Base-by-base conservation (phyloP, 164 flowering plant genomes). In the Santalum album region DNA sequence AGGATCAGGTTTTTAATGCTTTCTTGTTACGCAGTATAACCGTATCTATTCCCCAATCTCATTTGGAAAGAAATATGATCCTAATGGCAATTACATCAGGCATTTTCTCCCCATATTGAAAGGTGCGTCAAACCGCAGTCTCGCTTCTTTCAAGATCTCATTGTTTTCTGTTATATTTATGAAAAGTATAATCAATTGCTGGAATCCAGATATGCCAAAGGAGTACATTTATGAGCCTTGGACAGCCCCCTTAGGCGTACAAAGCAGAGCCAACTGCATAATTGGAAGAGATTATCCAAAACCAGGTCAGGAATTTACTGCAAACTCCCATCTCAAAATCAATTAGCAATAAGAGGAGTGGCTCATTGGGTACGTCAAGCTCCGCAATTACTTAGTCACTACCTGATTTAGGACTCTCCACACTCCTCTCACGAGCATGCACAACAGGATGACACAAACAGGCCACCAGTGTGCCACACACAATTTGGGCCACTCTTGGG, bases 181-280 rank as follows among this genome's bases (percentile, higher is more conserved):
- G 17, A 26, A 40, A 34, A 47, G 18, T 40, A 36, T 51, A 34
- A 48, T 19, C 20, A 21, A 32, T 25, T 65, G 20, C 21, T 7
- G 23, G 6, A 59, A n/a, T 25, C 23, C 74, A 91, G 96, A 83
- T 72, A 91, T 91, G 94, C 98, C 96, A 15, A 76, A 81, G 75
- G 80, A 88, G 72, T 86, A 84, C 60, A 88, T 91, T 25, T 91
- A 91, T 64, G 98, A 88, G 70, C 96, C 98, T 32, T 88, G 98
- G 98, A 86, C 87, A 56, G 98, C 98, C 49, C 98, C 98, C 12
- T 32, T 69, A 44, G 72, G 73, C 68, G 66, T 91, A 53, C 98
- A 91, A 69, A 69, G 34, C 9, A 88, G 80, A 73, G 95, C 95
- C 25, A 84, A 84, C 23, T 91, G 98, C 75, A 78, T 86, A 39